Base-by-base conservation (phyloP, 805 yeast genomes). In the Metschnikowia drakensbergensis region DNA sequence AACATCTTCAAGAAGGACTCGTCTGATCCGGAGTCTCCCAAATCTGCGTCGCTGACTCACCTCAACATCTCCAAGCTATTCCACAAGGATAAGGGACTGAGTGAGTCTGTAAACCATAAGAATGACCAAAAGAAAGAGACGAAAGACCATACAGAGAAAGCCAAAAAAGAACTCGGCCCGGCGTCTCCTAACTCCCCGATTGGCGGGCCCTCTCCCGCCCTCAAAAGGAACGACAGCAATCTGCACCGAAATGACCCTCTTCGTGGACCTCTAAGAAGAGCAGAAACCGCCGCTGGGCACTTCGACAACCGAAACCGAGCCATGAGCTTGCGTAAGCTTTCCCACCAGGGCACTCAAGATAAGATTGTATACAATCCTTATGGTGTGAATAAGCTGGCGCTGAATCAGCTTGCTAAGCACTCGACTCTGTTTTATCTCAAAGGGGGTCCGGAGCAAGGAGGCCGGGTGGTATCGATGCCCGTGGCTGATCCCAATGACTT, bases 351-450 rank as follows among this genome's bases (percentile, higher is more conserved):
- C 33, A 52, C 50, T n/a, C 66, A 57, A 26, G 74, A 69, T 23
- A 81, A 78, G 49, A 71, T 82, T 59, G 77, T 75, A 38, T 84
- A 83, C 63, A 83, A 83, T 57, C 89, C 89, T 1, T 84, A 80
- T 60, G 89, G 88, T 1, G 50, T 77, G 34, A 76, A 71, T 52
- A 72, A 67, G 53, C 54, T 52, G 49, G 45, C 54, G 27, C 45
- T 58, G 45, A 61, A 52, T 46, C 60, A 60, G 38, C 41, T 33
- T n/a, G 44, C 50, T 27, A 61, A 61, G 36, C 63, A 58, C 51
- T 56, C 53, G 56, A 50, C 68, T 39, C 53, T 61, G 50, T 53
- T 54, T 55, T 58, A 58, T 57, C 31, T 60, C 43, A 49, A 64
- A 61, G 64, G 71, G 47, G 66, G 69, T 46, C 67, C 68, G 27